Base-by-base conservation (phyloP, 108 stramenopile species). In the Stephanodiscus minutulus region DNA sequence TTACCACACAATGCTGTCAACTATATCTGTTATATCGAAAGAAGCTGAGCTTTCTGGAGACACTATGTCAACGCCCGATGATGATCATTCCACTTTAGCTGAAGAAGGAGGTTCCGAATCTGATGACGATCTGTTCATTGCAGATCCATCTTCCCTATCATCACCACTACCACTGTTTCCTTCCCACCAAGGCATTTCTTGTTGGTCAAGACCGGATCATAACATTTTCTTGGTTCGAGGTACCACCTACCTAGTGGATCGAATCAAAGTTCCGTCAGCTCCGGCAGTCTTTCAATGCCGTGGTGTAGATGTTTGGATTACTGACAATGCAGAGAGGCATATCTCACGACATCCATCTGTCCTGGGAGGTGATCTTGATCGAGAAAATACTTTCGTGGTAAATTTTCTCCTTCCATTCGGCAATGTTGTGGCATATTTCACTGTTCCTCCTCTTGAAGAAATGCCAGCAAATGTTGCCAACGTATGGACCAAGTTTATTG, bases 341-440 rank as follows among this genome's bases (percentile, higher is more conserved):
- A 91, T 96, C 64, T 86, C 93, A 3, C 86, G 93, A 3, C 93
- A 93, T 68, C 93, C 91, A 28, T 74, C 73, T 56, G 87, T 94
- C n/a, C 73, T 94, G 50, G 90, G 89, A 61, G 92, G 91, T 0
- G 83, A 84, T 61, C 68, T 96, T 48, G 61, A 69, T 10, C 87
- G 89, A 20, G 77, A 93, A 64, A 82, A 92, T 55, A 93, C 92
- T 0, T 96, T 96, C 67, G 70, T 96, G 22, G 90, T 92, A 20
- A 96, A 96, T 75, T 96, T 96, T 64, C 70, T 94, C 62, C 70
- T 96, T 35, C 96, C 96, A 18, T 96, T 93, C 84, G 91, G 89
- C 13, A 96, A 96, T 60, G 85, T 96, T 72, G 93, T 93, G 1
- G 73, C 88, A 9, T 96, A 96, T 76, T 96, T 91, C 84, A 61